Evolutionary conservation across 164 flowering plant genomes (phyloP), one percentile per base, ranked within the genome.

Genomic region (Magnolia sinica): DNA sequence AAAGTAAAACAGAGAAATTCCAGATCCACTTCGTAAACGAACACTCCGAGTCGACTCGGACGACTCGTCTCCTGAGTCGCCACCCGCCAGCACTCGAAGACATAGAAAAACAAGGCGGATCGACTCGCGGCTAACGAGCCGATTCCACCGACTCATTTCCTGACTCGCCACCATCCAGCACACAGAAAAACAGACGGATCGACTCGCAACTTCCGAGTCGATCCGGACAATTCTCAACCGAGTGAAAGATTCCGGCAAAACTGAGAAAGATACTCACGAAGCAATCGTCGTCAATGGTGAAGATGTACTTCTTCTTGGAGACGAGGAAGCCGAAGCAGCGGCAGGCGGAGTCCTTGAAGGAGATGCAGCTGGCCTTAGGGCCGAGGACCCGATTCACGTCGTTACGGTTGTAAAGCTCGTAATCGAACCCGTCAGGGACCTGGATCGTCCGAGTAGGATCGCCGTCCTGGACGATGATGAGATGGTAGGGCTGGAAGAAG

Each of bases 281-380:
- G 91, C 97, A 92, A 72, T 92, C 94, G 74, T 91, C 95, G 69
- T 92, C 97, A 74, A 92, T 91, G 80, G 97, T 92, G 86, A 66
- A 92, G 79, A 92, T 87, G 73, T 91, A 92, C 91, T 92, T 92
- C 91, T 92, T 92, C 90, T 89, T 91, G 77, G 97, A 92, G 45
- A 91, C 89, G 91, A 92, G 87, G 84, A 83, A 92, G 10, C 95
- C 97, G 65, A 92, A 92, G 90, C 97, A 92, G 13, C 94, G 85
- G 65, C 97, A 92, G 67, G 97, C 97, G 50, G 97, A 92, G 79
- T 91, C 97, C 91, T 92, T 92, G 82, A 92, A 92, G 69, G 97
- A 91, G 78, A 92, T 92, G 82, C 97, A 92, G 11, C 84, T 81
- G 27, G 97, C 89, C 82, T 86, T 90, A 22, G 95, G 97, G 10